Conservation (phyloP, 2,329 filamentous ascomycete genomes). For the Mariannaea sp. region DNA sequence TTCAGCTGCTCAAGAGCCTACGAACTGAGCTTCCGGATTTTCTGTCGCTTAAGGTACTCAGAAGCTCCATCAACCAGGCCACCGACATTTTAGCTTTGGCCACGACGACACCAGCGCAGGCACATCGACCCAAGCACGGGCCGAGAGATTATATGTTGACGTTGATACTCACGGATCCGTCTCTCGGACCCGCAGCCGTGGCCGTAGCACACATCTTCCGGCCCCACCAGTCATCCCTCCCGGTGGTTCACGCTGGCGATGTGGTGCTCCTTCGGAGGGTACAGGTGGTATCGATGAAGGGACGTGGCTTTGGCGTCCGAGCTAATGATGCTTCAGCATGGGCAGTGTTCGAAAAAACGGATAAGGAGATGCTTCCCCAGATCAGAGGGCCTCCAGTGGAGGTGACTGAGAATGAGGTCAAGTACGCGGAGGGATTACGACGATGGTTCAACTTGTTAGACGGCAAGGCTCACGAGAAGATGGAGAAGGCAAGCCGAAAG, state of each 20-base stretch:
- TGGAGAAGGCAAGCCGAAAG: conserved; percentile 53
- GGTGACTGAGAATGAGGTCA: conserved; percentile 54
- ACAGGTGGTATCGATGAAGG: conserved; percentile 57
- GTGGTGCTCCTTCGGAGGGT: conserved; percentile 63
- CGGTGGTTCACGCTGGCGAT: conserved; percentile 60
- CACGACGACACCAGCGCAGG: conserved; percentile 54
- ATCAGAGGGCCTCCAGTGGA: conserved; percentile 66
- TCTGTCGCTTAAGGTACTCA: conserved; percentile 56
- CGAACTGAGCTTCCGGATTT: conserved; percentile 58
- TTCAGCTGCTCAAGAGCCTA: conserved; percentile 52
- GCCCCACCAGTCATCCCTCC: conserved; percentile 61
- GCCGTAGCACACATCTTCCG: conserved; percentile 63
- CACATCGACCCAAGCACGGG: conserved; percentile 60
- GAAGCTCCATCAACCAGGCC: conserved; percentile 53
- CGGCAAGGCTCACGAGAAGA: conserved; percentile 49
- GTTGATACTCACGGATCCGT: conserved; percentile 62
- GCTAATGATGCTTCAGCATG: conserved; percentile 63
- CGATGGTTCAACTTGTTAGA: conserved; percentile 57
- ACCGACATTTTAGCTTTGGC: conserved; percentile 61
- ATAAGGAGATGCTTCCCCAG: conserved; percentile 51
- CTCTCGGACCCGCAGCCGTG: conserved; percentile 54
- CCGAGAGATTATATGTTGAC: conserved; percentile 64
- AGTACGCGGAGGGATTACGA: conserved; percentile 54
- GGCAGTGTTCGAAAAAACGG: conserved; percentile 61
- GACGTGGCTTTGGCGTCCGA: conserved; percentile 60